phyloP scores from a whole-genome alignment of 2,329 filamentous ascomycete genomes.

The Calonectria henricotiae region DNA sequence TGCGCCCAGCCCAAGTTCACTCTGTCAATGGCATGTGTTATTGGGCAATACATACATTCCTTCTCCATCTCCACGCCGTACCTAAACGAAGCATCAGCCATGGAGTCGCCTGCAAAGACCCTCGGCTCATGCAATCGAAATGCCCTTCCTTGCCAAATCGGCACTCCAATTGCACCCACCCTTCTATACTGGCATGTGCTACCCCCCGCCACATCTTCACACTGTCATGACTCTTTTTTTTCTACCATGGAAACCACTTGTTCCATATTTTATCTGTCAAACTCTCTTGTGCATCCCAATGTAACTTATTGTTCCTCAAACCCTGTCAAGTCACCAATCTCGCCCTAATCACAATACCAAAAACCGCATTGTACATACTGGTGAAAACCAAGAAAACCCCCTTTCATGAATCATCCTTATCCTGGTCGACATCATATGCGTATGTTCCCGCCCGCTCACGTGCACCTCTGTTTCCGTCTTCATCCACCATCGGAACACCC shows the following conservation, averaged over 20 bases:
- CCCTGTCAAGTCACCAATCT: conserved; percentile 18
- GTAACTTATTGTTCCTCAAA: background rate
- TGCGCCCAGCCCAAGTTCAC: background rate
- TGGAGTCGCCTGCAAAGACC: conserved; percentile 20
- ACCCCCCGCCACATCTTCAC: background rate
- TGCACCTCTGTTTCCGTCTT: background rate
- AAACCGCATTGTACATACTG: conserved; percentile 11
- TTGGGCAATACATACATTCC: conserved; percentile 19
- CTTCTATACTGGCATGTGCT: conserved; percentile 4
- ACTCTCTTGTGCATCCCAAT: background rate
- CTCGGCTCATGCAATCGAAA: conserved; percentile 35
- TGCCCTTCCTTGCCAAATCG: conserved; percentile 29
- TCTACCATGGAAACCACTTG: background rate
- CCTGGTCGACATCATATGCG: background rate
- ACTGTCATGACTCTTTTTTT: background rate
- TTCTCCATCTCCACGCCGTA: background rate
- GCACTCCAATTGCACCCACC: conserved; percentile 20
- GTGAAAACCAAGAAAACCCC: conserved; percentile 4
- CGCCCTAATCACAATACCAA: background rate
- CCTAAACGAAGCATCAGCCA: background rate
- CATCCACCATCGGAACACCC: background rate
- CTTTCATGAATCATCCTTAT: conserved; percentile 5
- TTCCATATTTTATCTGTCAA: conserved; percentile 11
- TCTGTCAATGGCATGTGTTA: conserved; percentile 13
- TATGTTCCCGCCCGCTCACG: conserved; percentile 9